phyloP scores from a whole-genome alignment of 1,284 basidiomycete species.

The Cutaneotrichosporon cyanovorans region DNA sequence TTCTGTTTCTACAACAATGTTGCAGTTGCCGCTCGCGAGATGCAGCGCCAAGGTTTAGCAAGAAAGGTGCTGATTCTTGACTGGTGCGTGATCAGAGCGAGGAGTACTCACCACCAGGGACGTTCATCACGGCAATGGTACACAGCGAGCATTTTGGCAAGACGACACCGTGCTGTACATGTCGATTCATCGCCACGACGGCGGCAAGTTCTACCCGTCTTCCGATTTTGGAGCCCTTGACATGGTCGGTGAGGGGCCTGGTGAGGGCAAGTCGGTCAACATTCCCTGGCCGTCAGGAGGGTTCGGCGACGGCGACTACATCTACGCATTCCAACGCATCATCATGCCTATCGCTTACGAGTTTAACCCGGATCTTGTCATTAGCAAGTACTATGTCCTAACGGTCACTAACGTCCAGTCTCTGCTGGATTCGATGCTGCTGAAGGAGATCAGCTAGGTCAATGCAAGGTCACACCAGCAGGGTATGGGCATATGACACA shows the following conservation, averaged over 20 bases:
- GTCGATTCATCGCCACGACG: constrained; percentile 90
- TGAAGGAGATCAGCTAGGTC: constrained; percentile 81
- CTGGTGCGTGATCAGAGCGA: constrained; percentile 55
- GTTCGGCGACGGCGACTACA: constrained; percentile 92
- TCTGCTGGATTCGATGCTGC: constrained; percentile 98
- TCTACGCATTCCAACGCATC: constrained; percentile 90
- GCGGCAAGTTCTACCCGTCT: constrained; percentile 84
- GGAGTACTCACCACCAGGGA: constrained; percentile 58
- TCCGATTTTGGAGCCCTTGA: constrained; percentile 79
- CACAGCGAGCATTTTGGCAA: constrained; percentile 88
- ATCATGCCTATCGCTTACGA: constrained; percentile 97
- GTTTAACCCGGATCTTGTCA: constrained; percentile 90
- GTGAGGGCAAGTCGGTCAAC: constrained; percentile 87
- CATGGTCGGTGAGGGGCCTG: constrained; percentile 74
- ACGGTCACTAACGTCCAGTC: no score
- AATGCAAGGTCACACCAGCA: constrained; percentile 81
- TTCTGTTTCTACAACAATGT: constrained; percentile 99
- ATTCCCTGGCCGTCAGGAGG: constrained; percentile 85
- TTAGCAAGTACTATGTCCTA: constrained; percentile 73
- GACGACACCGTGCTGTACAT: constrained; percentile 90
- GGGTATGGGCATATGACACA: constrained; percentile 99
- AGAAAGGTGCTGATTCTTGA: constrained; percentile 86
- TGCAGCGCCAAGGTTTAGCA: constrained; percentile 59
- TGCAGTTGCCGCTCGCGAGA: constrained; percentile 77
- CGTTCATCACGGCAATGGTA: constrained; percentile 97